Base-by-base conservation (phyloP, 352 stramenopile species). In the Phytophthora sansomeana region DNA sequence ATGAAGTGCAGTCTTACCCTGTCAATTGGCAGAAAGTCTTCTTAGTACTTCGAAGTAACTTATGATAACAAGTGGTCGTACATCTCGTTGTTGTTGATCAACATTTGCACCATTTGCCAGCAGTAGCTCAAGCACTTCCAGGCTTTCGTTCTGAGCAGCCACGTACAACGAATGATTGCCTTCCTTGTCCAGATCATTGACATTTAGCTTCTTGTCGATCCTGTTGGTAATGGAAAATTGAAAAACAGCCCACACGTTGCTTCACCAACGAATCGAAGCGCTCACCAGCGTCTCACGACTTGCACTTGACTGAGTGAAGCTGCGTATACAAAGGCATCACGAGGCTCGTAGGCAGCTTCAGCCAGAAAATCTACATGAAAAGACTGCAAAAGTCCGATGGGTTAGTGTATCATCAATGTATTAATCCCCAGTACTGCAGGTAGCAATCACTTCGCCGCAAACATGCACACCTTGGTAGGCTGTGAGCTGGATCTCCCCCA, bases 271-370 rank as follows among this genome's bases (percentile, higher is more conserved):
- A 29, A 33, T 26, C 24, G 17, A 54, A n/a, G 16, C 6, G 29
- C 35, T 50, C 17, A 85, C 79, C 82, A 91, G 42, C 75, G 77
- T 19, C 67, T 70, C 19, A 91, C 75, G 47, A 89, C 83, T 54
- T 85, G 62, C 32, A 87, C 59, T 71, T 90, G 83, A 56, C 90
- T 90, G 16, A 89, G 72, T 5, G 83, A 89, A 21, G 83, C 80
- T 5, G 83, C 83, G 42, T 91, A 79, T 36, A 90, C 83, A 43
- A 91, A 89, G 17, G 83, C 83, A 48, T 90, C 83, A 13, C 51
- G 59, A 6, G 74, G 74, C 32, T 85, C 57, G 46, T 75, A 85
- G 1, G 42, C 49, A 2, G 74, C 67, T 28, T 65, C 63, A 3
- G 59, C 65, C 11, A 78, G 35, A 29, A 81, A 67, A 11, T 85